Evolutionary conservation across 208 protist genomes (phyloP), one percentile per base, ranked within the genome.

Genomic region (Leishmania braziliensis): DNA sequence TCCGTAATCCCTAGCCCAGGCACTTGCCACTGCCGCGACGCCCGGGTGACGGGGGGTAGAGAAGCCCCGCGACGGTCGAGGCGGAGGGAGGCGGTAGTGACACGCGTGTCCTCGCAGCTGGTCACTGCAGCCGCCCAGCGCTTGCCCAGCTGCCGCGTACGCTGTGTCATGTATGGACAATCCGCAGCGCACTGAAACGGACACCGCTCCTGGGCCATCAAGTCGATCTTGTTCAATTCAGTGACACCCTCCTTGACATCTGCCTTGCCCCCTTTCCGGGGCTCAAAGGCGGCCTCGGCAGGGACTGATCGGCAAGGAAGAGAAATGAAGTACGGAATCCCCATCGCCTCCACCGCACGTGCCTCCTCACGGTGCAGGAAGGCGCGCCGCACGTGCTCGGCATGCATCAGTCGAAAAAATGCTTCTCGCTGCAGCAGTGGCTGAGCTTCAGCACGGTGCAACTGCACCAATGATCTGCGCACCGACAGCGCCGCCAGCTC

Each of bases 321-420:
- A 4, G 82, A 39, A 29, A 82, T 79, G 48, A 86, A 91, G 36
- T 54, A 60, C 3, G 82, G 84, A 16, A 92, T 86, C 51, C 63
- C 46, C 62, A 92, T 66, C 72, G 46, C 78, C 53, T 90, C 77
- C 9, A 87, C 86, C 18, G 26, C 89, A 0, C 74, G 81, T 23
- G 89, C 75, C 84, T 92, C 89, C 75, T 89, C 79, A 46, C 86
- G 82, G 29, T 86, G 86, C 23, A 90, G 62, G 63, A 88, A 89
- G 18, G 73, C 78, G 4, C 89, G 84, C 9, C 89, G 81, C 36
- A 86, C 76, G 39, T 82, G 77, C 78, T 92, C 89, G 0, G 80
- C 89, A 39, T 86, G 77, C 2, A 84, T 36, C 36, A 92, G 72
- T 0, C 72, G 75, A n/a, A 66, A 79, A 10, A 85, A 60, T 23